Base-by-base conservation (phyloP, 352 stramenopile species). In the Phytophthora fragariaefolia region DNA sequence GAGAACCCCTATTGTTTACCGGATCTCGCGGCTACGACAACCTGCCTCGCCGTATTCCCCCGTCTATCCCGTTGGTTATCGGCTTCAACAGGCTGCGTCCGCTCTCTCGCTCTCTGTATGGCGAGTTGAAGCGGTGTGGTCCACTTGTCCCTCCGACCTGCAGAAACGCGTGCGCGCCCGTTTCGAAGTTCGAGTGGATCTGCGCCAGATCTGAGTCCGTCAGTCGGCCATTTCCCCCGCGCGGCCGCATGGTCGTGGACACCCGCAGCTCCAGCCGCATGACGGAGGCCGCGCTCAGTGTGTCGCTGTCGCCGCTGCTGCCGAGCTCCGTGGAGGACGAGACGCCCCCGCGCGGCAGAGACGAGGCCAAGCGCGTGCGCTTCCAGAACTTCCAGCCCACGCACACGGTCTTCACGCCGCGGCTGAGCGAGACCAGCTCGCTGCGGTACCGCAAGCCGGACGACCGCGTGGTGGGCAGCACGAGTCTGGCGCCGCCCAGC, bases 321-420 rank as follows among this genome's bases (percentile, higher is more conserved):
- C 81, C 86, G 18, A 93, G 84, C 58, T 95, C 86, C 42, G 75
- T 92, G 43, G 86, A 92, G 65, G 85, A 92, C 40, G 82, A 89
- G 26, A 68, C 66, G 49, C 49, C 54, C 20, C 61, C 53, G 5
- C 42, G 32, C 0, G 64, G 9, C 13, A 23, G 9, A 36, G 49
- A 51, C 43, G 58, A 63, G 5, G 49, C 32, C 54, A 92, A 91
- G 70, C 85, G 73, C 68, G 84, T 94, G 61, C 83, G 86, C 42
- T 94, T 92, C 64, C 79, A 89, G 52, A 55, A 50, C 7, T 91
- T 95, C 78, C 85, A 96, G 76, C 88, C 88, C 28, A 96, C 88
- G 6, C 88, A 96, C 69, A 90, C 88, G 0, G 86, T 94, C 6
- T 96, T 93, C 65, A 96, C 88, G 40, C 88, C 88, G 18, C 72